phyloP scores from a whole-genome alignment of 306 rosid species.

The Abrus pulchellus region DNA sequence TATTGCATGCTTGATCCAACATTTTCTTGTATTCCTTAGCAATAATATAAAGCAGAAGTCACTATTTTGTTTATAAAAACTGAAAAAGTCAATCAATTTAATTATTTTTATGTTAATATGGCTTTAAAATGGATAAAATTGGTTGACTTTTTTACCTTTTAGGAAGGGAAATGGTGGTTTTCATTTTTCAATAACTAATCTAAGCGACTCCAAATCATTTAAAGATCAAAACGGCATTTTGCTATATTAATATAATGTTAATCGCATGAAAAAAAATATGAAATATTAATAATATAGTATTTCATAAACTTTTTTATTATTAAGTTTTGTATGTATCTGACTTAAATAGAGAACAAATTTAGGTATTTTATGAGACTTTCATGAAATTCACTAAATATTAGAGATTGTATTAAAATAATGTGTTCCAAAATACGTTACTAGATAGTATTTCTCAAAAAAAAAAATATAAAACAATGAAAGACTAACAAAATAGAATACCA shows the following conservation, averaged over 20 bases:
- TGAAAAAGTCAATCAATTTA: too few species aligned
- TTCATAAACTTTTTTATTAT: not conserved
- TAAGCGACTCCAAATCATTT: not conserved
- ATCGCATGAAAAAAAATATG: not conserved
- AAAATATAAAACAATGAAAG: not conserved
- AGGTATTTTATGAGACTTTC: not conserved
- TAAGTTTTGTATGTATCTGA: not conserved
- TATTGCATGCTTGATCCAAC: slow-evolving; percentile 30
- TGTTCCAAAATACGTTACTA: too few species aligned
- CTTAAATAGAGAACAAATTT: not conserved
- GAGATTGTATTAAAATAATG: not conserved
- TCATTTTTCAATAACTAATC: not conserved
- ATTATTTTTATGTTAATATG: too few species aligned
- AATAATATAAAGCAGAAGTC: too few species aligned
- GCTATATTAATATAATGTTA: not conserved
- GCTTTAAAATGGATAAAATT: not conserved
- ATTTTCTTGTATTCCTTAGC: not conserved
- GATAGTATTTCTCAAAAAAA: too few species aligned
- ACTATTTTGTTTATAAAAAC: too few species aligned
- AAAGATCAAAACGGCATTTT: not conserved
- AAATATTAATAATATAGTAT: not conserved
- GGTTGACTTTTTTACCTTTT: not conserved
- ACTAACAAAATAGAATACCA: not conserved
- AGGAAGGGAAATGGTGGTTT: too few species aligned
- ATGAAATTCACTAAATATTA: not conserved